A percentile compares a stretch with the other conserved stretches of the same genome.
Conservation (phyloP, 2,329 filamentous ascomycete genomes). For the Hirsutella thompsonii region DNA sequence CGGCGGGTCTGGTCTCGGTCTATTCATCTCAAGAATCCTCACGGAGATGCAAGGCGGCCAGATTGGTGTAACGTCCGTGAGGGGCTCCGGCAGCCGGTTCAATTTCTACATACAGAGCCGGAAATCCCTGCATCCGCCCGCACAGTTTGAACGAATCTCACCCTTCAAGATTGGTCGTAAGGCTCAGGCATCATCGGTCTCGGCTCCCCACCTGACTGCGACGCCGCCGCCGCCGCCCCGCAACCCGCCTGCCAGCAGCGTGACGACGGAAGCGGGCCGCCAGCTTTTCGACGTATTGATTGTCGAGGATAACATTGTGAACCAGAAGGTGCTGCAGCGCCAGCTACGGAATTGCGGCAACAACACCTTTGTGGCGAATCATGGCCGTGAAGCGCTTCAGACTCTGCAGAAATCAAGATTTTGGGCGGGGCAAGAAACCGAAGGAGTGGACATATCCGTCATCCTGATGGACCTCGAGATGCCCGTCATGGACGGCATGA, state of each 20-base stretch:
- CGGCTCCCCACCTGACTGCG: constrained; percentile 5
- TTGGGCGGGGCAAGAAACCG: constrained; percentile 35
- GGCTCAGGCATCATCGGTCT: constrained; percentile 9
- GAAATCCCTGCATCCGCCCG: constrained; percentile 31
- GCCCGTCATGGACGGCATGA: constrained; percentile 73
- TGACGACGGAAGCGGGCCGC: constrained; percentile 4
- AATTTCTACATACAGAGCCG: constrained; percentile 64
- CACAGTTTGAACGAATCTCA: constrained; percentile 22
- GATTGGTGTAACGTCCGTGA: constrained; percentile 56
- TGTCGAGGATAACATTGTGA: constrained; percentile 56
- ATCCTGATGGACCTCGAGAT: constrained; percentile 76
- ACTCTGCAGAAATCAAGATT: constrained; percentile 41
- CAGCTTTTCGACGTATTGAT: constrained; percentile 43
- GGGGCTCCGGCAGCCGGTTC: constrained; percentile 60
- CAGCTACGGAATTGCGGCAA: constrained; percentile 49
- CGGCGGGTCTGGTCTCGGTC: constrained; percentile 54
- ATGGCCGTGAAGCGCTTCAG: constrained; percentile 49
- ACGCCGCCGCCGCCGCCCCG: constrained; percentile 7
- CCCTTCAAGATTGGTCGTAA: constrained; percentile 22
- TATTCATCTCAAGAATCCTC: constrained; percentile 66
- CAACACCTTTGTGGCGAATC: constrained; percentile 49
- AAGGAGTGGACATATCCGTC: constrained; percentile 45
- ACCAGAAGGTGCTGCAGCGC: constrained; percentile 50
- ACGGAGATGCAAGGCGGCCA: constrained; percentile 68
- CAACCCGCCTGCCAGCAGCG: not conserved